These are phyloP conservation scores for Cystofilobasidium bisporidii DNA, from an alignment of 768 basidiomycete genomes.

Conservation along the genomic window DNA sequence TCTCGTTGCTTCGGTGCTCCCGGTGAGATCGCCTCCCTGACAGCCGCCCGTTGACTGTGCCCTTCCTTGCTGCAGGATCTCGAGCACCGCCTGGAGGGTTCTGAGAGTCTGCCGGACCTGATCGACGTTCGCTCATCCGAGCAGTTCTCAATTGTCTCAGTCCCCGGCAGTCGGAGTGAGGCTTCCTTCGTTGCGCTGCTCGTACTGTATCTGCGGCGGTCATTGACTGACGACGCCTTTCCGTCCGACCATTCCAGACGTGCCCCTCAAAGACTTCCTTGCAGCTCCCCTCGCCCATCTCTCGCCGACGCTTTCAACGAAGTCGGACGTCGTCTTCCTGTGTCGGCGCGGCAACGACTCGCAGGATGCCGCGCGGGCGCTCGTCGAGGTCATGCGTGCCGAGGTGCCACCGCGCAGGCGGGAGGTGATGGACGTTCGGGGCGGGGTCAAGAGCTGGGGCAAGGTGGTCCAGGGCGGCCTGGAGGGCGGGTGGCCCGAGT, in stretches of 20 bases:
- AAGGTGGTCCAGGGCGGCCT: slow-evolving; percentile 12
- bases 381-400: slow-evolving; percentile 39
- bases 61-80: slow-evolving; percentile 53
- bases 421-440: slow-evolving; percentile 10
- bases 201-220: slow-evolving; percentile 7
- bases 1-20: too few species aligned
- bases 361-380: slow-evolving; percentile 66
- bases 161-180: slow-evolving; percentile 66
- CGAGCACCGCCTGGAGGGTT: slow-evolving; percentile 33
- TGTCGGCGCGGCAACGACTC: slow-evolving; percentile 92
- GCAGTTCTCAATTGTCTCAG: slow-evolving; percentile 77
- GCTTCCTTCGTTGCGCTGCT: background rate
- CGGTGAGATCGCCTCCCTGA: too few species aligned
- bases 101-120: slow-evolving; percentile 39
- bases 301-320: background rate
- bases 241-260: slow-evolving; percentile 45
- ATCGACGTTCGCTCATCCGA: slow-evolving; percentile 70
- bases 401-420: slow-evolving; percentile 31
- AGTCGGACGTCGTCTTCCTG: slow-evolving; percentile 49
- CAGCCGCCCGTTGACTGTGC: too few species aligned
- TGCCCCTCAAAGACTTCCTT: slow-evolving; percentile 60
- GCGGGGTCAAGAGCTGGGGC: slow-evolving; percentile 20
- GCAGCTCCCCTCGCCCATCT: slow-evolving; percentile 48
- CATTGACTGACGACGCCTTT: background rate
- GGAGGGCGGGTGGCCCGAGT: slow-evolving; percentile 16